These are phyloP conservation scores for Beauveria medogensis DNA, from an alignment of 2,329 filamentous ascomycete species.

Conservation along the genomic window DNA sequence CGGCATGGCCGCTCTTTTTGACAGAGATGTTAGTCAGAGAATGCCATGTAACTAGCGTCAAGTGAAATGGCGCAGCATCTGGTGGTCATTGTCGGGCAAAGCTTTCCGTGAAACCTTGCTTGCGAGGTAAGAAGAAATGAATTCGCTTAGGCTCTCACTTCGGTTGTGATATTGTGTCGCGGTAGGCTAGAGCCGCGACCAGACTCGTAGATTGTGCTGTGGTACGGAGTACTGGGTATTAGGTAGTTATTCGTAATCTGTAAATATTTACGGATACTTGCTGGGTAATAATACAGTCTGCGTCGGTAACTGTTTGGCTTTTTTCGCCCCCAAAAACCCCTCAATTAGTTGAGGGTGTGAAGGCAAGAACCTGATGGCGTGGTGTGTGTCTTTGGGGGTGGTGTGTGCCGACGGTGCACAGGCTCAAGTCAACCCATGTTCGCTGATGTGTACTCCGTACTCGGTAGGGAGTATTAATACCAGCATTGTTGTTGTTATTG, in stretches of 20 bases:
- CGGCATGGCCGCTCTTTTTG: background rate
- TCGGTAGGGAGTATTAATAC: background rate
- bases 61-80: background rate
- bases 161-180: background rate
- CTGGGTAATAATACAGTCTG: background rate
- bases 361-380: background rate
- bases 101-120: background rate
- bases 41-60: background rate
- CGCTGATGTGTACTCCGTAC: background rate
- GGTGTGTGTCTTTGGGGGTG: background rate
- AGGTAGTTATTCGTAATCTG: too few relatives aligned
- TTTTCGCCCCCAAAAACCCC: slow-evolving; percentile 3
- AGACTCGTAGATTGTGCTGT: background rate
- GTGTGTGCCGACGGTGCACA: background rate
- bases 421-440: background rate
- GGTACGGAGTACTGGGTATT: background rate
- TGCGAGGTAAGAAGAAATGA: background rate
- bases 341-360: background rate
- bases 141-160: background rate
- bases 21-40: background rate
- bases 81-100: background rate
- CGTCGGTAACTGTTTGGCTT: background rate
- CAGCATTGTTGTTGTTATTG: background rate
- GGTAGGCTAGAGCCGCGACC: background rate
- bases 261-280: too few relatives aligned